These are phyloP conservation scores for Cicer judaicum DNA, from an alignment of 306 rosid species.

Conservation along the genomic window DNA sequence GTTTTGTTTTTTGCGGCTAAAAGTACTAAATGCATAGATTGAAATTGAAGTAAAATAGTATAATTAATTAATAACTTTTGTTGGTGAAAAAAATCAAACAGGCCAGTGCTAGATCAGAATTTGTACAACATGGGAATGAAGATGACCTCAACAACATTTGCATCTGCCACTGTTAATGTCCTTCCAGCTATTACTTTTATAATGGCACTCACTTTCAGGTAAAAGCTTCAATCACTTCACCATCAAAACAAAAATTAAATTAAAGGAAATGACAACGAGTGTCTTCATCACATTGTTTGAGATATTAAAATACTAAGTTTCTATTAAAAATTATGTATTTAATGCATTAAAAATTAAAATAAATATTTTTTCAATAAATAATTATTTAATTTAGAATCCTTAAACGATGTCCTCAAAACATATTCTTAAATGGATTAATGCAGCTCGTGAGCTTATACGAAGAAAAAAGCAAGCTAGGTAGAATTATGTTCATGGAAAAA, in stretches of 20 bases:
- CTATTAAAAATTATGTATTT: too few species aligned
- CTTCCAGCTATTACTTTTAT: conserved; percentile 94
- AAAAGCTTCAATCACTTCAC: conserved; percentile 41
- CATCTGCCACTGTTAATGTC: conserved; percentile 75
- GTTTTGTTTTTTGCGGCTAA: conserved; percentile 14
- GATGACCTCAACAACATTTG: conserved; percentile 89
- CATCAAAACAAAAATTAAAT: conserved; percentile 2
- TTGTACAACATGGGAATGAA: conserved; percentile 90
- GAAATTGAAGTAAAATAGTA: not conserved
- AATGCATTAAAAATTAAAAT: too few species aligned
- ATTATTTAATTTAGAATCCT: too few species aligned
- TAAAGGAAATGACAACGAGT: too few species aligned
- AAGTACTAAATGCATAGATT: not conserved
- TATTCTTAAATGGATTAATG: not conserved
- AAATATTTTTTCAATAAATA: too few species aligned
- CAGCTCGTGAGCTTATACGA: conserved; percentile 37
- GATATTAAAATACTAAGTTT: too few species aligned
- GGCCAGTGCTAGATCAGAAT: conserved; percentile 98
- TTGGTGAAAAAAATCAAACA: conserved; percentile 48
- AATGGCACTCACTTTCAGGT: conserved; percentile 95
- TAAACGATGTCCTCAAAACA: too few species aligned
- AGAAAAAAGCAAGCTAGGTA: conserved; percentile 1
- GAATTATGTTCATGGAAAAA: conserved; percentile 17
- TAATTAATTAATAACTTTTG: conserved; percentile 19
- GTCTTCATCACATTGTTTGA: too few species aligned